Conservation (phyloP, 1,284 basidiomycete genomes). For the Pseudozyma pruni region DNA sequence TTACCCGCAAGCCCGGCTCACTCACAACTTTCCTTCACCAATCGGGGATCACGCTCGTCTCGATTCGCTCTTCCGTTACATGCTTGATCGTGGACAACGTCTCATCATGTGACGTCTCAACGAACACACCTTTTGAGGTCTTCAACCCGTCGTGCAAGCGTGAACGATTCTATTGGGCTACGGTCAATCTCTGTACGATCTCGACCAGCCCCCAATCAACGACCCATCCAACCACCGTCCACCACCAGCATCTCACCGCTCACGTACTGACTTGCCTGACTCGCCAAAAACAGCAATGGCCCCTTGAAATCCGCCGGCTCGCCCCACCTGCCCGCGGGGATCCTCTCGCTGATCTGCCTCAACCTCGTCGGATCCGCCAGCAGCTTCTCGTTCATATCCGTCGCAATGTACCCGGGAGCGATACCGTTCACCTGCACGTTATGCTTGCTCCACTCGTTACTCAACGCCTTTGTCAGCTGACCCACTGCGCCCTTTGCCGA, state of each 20-base stretch:
- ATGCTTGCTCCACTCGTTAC: constrained; percentile 79
- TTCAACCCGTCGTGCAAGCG: too few relatives aligned
- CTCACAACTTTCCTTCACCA: too few relatives aligned
- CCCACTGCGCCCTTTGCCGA: constrained; percentile 83
- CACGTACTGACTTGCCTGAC: constrained; percentile 85
- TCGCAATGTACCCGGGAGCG: constrained; percentile 69
- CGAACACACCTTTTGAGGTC: too few relatives aligned
- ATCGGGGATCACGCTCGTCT: too few relatives aligned
- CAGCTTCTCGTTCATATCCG: constrained; percentile 76
- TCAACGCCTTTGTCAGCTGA: constrained; percentile 69
- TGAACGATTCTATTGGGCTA: not conserved
- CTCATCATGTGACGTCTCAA: too few relatives aligned
- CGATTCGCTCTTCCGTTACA: too few relatives aligned
- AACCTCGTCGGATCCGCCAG: constrained; percentile 79
- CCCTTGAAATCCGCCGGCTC: constrained; percentile 88
- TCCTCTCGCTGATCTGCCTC: constrained; percentile 84
- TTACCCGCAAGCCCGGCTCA: too few relatives aligned
- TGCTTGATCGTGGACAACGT: too few relatives aligned
- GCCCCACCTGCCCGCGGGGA: constrained; percentile 78
- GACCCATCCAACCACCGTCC: constrained; percentile 65
- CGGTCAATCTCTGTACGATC: not conserved
- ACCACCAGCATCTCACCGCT: constrained; percentile 77
- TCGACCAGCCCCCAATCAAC: constrained; percentile 9
- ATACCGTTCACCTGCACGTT: constrained; percentile 91
- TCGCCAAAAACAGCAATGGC: constrained; percentile 87